A percentile compares a stretch with the other conserved stretches of the same genome.
These are phyloP conservation scores for Sporobolus alterniflorus DNA, from an alignment of 202 grass and related monocot species.

Conservation along the genomic window DNA sequence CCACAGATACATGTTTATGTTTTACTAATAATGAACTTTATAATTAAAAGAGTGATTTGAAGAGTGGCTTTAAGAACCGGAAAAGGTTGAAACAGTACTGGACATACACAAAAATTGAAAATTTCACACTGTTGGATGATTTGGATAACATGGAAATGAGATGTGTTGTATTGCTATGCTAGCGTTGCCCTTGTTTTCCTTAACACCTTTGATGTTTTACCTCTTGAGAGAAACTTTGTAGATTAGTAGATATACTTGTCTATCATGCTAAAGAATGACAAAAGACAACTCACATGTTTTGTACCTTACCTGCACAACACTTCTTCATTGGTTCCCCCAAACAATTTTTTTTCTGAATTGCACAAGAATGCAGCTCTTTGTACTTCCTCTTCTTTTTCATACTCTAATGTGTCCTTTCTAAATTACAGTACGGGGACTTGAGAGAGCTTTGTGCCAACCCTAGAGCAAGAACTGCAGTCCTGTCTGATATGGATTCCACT, in stretches of 20 bases:
- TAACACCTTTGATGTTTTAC: neutral
- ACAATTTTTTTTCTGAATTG: neutral
- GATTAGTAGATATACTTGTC: neutral
- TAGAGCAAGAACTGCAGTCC: slow-evolving; percentile 73
- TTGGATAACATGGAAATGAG: neutral
- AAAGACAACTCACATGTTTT: neutral
- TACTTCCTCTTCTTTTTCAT: neutral
- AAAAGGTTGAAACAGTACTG: neutral
- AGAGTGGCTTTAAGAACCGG: neutral
- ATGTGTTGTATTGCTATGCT: neutral
- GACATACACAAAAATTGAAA: neutral
- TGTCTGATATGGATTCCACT: slow-evolving; percentile 84
- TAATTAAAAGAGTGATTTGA: neutral
- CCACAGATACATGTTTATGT: neutral
- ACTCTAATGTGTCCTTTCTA: slow-evolving; percentile 27
- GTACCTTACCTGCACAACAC: neutral
- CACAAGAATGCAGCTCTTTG: neutral
- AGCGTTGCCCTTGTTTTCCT: neutral
- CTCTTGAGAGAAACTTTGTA: neutral
- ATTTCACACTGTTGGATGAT: neutral
- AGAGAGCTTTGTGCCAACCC: slow-evolving; percentile 66
- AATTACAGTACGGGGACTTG: slow-evolving; percentile 67
- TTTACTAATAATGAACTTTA: neutral
- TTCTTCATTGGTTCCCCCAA: neutral
- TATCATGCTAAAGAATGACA: neutral